Percentiles rank a stretch among this genome's conserved stretches.
These are phyloP conservation scores for Daedaleopsis nitida DNA, from an alignment of 768 basidiomycete species.

Conservation along the genomic window DNA sequence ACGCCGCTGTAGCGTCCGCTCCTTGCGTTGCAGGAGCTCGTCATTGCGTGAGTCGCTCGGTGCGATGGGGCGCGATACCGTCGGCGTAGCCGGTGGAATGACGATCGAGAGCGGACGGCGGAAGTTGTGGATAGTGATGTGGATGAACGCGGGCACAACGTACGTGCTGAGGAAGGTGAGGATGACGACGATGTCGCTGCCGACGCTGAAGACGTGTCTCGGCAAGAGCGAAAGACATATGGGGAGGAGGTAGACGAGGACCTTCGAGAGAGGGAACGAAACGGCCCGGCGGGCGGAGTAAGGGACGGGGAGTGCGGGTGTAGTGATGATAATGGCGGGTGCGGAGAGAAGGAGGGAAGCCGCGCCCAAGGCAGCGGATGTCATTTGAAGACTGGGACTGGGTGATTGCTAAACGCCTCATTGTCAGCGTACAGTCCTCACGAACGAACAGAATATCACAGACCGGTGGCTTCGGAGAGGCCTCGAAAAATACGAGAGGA, in stretches of 20 bases:
- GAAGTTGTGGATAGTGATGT: constrained; percentile 84
- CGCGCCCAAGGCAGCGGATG: constrained; percentile 48
- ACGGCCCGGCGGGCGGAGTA: constrained; percentile 39
- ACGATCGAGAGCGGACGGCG: constrained; percentile 83
- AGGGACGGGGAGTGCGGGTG: constrained; percentile 54
- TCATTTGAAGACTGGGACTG: constrained; percentile 31
- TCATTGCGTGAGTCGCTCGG: constrained; percentile 46
- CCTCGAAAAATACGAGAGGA: constrained; percentile 58
- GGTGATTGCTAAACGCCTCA: constrained; percentile 28
- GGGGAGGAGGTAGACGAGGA: constrained; percentile 43
- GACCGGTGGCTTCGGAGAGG: constrained; percentile 45
- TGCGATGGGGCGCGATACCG: constrained; percentile 26
- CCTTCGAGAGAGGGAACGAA: constrained; percentile 50
- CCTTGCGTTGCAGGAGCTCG: constrained; percentile 84
- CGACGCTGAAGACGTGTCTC: constrained; percentile 34
- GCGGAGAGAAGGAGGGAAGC: constrained; percentile 58
- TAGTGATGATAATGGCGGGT: constrained; percentile 59
- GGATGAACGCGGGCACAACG: constrained; percentile 69
- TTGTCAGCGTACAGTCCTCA: not conserved
- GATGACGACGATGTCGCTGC: constrained; percentile 53
- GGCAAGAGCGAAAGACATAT: constrained; percentile 50
- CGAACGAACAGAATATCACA: constrained; percentile 32
- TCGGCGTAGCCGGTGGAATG: constrained; percentile 51
- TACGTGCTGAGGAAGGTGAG: constrained; percentile 59
- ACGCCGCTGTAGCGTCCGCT: constrained; percentile 75